phyloP scores from a whole-genome alignment of 2,329 filamentous ascomycete species.

The Teratosphaeria gauchensis region DNA sequence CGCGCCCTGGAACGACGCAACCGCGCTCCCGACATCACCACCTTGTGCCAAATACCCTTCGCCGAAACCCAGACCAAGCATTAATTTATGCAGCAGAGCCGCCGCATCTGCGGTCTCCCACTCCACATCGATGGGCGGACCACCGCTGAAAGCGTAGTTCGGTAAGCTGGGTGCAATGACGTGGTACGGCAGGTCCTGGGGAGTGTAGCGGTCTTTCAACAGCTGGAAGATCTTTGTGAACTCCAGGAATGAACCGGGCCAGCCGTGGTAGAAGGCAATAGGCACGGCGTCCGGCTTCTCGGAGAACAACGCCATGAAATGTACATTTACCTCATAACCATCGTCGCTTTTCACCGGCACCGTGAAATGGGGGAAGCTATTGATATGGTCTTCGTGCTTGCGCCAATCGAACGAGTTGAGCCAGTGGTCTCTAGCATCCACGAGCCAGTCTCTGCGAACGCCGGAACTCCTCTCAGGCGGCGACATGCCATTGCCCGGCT shows the following conservation, averaged over 20 bases:
- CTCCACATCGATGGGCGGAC: conserved; percentile 36
- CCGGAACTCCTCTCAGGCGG: conserved; percentile 30
- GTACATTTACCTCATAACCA: conserved; percentile 32
- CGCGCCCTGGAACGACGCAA: conserved; percentile 30
- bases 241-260: conserved; percentile 29
- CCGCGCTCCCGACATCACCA: conserved; percentile 42
- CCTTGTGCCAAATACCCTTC: conserved; percentile 44
- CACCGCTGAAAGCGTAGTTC: conserved; percentile 41
- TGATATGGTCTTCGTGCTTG: conserved; percentile 34
- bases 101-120: conserved; percentile 31
- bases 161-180: conserved; percentile 45
- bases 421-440: conserved; percentile 28
- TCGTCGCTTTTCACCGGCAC: conserved; percentile 32
- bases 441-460: conserved; percentile 39
- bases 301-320: conserved; percentile 49
- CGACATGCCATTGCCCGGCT: conserved; percentile 3
- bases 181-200: conserved; percentile 45
- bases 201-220: conserved; percentile 34
- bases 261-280: conserved; percentile 28
- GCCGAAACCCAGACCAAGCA: conserved; percentile 42
- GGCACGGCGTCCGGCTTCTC: conserved; percentile 30
- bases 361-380: conserved; percentile 44
- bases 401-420: conserved; percentile 29
- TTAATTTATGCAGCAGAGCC: conserved; percentile 40
- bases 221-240: conserved; percentile 20